Percentiles rank a stretch among this genome's conserved stretches.
phyloP scores from a whole-genome alignment of 495 filamentous ascomycete genomes.

The Lasiosphaeriaceae sp. region DNA sequence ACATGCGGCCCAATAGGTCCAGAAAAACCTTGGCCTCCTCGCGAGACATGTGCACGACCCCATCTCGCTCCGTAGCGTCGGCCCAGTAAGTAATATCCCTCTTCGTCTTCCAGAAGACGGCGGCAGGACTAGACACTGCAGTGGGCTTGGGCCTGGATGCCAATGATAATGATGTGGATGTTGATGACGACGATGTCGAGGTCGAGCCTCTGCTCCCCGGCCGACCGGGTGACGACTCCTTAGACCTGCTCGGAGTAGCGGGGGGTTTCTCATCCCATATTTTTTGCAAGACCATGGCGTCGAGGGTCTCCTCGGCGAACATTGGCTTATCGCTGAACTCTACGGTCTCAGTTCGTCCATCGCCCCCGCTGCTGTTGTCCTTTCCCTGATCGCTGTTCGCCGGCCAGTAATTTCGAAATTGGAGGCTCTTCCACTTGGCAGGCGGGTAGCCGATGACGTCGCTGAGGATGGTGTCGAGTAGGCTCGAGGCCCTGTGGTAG shows the following conservation, averaged over 20 bases:
- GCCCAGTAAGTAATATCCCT: not conserved
- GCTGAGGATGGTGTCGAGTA: not conserved
- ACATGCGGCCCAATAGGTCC: not conserved
- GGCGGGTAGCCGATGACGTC: not conserved
- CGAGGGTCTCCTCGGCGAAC: not conserved
- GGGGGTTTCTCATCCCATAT: not conserved
- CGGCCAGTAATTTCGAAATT: not conserved
- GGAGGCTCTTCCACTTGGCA: not conserved
- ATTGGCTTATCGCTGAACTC: too few species aligned
- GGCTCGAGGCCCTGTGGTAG: not conserved
- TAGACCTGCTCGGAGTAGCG: not conserved
- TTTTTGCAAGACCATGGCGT: not conserved
- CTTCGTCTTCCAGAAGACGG: not conserved
- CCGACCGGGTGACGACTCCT: too few species aligned
- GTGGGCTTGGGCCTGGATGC: not conserved
- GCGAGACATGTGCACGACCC: not conserved
- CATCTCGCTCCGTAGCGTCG: not conserved
- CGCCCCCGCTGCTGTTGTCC: not conserved
- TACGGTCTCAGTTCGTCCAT: too few species aligned
- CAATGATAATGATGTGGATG: too few species aligned
- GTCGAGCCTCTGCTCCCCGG: too few species aligned
- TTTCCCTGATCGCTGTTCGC: not conserved
- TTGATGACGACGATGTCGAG: not conserved
- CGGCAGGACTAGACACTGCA: too few species aligned
- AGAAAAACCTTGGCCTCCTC: not conserved